A percentile compares a stretch with the other conserved stretches of the same genome.
These are phyloP conservation scores for Albifimbria verrucaria DNA, from an alignment of 2,329 filamentous ascomycete species.

Conservation along the genomic window DNA sequence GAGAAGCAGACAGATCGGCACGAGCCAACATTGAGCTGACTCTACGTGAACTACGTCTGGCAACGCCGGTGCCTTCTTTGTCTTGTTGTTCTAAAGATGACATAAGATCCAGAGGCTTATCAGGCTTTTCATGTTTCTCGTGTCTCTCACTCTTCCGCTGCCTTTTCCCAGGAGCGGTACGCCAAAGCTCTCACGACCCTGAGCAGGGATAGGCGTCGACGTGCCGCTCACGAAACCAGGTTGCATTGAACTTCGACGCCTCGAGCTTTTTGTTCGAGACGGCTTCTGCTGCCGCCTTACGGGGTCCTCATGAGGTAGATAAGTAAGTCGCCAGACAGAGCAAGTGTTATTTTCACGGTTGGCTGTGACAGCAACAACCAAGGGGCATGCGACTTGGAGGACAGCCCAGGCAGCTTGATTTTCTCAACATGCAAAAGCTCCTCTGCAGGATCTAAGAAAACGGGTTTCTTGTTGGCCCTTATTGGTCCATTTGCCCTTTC, in stretches of 20 bases:
- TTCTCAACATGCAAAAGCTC: conserved; percentile 81
- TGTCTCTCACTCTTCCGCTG: conserved; percentile 47
- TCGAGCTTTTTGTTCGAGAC: conserved; percentile 41
- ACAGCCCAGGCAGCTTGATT: conserved; percentile 51
- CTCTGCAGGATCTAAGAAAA: conserved; percentile 70
- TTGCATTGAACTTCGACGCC: conserved; percentile 64
- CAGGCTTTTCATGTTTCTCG: background rate
- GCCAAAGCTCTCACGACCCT: conserved; percentile 75
- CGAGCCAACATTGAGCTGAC: conserved; percentile 89
- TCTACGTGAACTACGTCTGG: conserved; percentile 64
- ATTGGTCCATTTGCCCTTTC: conserved; percentile 20
- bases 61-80: conserved; percentile 48
- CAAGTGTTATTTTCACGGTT: conserved; percentile 75
- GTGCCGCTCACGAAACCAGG: conserved; percentile 68
- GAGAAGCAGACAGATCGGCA: conserved; percentile 80
- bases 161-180: conserved; percentile 52
- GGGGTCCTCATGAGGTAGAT: conserved; percentile 65
- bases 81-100: conserved; percentile 68
- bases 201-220: conserved; percentile 70
- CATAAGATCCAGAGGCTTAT: conserved; percentile 58
- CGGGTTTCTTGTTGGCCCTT: conserved; percentile 37
- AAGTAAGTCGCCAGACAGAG: conserved; percentile 80
- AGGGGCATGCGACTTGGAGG: conserved; percentile 38
- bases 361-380: conserved; percentile 76
- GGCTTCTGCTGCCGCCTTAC: conserved; percentile 45